phyloP scores from a whole-genome alignment of 2,329 filamentous ascomycete genomes.

The Colletotrichum godetiae region DNA sequence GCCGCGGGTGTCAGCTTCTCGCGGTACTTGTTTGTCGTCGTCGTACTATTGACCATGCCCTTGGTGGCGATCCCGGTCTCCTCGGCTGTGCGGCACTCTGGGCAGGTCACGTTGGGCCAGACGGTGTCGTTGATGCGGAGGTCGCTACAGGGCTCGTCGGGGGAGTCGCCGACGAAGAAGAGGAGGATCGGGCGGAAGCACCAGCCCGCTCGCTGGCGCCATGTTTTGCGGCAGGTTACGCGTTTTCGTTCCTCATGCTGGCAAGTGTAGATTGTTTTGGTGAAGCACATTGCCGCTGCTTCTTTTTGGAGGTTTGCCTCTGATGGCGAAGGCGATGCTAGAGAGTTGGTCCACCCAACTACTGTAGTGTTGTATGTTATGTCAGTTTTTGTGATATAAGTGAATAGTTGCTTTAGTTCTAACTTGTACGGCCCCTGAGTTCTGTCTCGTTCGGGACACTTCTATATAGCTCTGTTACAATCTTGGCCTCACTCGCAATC shows the following conservation, averaged over 20 bases:
- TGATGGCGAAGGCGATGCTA: neutral
- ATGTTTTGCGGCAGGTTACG: slow-evolving; percentile 22
- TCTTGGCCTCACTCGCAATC: neutral
- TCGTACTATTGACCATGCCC: neutral
- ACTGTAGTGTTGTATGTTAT: neutral
- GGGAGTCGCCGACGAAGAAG: slow-evolving; percentile 26
- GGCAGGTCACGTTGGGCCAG: neutral
- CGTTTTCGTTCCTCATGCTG: slow-evolving; percentile 9
- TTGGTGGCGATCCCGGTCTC: slow-evolving; percentile 1
- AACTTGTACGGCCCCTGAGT: neutral
- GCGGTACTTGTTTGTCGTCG: slow-evolving; percentile 6
- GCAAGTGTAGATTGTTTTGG: slow-evolving; percentile 13
- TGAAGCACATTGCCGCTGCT: slow-evolving; percentile 29
- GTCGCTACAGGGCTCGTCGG: slow-evolving; percentile 14
- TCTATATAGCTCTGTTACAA: neutral
- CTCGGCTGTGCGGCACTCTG: slow-evolving; percentile 18
- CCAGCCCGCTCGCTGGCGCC: slow-evolving; percentile 6
- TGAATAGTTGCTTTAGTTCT: neutral
- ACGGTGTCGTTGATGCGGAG: neutral
- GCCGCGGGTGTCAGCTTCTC: neutral
- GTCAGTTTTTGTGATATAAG: neutral
- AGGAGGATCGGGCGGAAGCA: slow-evolving; percentile 14
- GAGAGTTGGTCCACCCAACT: no score
- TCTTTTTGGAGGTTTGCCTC: neutral
- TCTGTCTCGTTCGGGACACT: neutral